A percentile compares a stretch with the other conserved stretches of the same genome.
phyloP scores from a whole-genome alignment of 441 rosid genomes.

The Bocquillonia castaneifolia region DNA sequence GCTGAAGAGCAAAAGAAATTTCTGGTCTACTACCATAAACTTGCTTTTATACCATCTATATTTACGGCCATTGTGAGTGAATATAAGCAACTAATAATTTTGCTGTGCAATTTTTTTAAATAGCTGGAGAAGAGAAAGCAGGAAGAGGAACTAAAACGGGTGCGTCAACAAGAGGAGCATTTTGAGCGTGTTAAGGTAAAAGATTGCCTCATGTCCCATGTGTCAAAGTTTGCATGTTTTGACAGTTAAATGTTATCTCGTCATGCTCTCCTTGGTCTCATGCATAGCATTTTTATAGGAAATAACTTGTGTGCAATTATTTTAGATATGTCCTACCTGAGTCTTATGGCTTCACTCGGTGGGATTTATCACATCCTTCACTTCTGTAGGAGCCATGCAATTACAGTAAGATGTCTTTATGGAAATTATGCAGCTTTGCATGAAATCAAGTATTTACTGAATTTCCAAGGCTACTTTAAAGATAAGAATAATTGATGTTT shows the following conservation, averaged over 20 bases:
- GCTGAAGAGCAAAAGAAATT: conserved; percentile 96
- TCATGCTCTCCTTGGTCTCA: neutral
- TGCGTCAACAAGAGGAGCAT: conserved; percentile 88
- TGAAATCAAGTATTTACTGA: neutral
- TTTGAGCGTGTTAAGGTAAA: conserved; percentile 87
- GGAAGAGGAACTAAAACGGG: conserved; percentile 85
- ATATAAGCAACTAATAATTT: conserved; percentile 1
- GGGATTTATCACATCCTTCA: neutral
- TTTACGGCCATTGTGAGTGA: conserved; percentile 4
- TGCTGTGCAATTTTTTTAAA: neutral
- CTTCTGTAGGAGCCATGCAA: neutral
- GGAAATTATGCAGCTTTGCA: neutral
- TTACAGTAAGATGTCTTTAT: neutral
- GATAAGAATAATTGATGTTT: neutral
- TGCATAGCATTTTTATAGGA: too few relatives aligned
- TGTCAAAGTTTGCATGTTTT: neutral
- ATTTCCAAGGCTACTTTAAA: neutral
- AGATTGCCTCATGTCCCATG: conserved; percentile 13
- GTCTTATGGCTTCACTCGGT: neutral
- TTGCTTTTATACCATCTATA: conserved; percentile 17
- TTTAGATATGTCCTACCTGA: neutral
- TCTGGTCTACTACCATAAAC: conserved; percentile 48
- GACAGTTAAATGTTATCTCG: neutral
- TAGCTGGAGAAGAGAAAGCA: conserved; percentile 97
- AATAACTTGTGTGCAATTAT: neutral